Conservation (phyloP, 2,329 filamentous ascomycete species). For the Raffaelea albimanens region DNA sequence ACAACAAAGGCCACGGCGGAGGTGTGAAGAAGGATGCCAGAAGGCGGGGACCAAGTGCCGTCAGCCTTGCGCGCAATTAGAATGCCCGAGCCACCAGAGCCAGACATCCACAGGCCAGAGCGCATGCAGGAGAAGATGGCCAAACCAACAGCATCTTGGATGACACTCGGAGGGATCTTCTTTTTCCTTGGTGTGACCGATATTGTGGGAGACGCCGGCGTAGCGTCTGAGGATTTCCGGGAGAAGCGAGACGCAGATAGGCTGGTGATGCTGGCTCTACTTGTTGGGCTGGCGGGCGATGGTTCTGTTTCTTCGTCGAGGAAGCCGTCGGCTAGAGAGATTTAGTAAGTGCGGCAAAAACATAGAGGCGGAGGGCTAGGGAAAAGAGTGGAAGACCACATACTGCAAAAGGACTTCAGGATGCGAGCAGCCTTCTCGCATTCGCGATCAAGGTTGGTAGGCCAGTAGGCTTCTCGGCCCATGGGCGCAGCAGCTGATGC, state of each 20-base stretch:
- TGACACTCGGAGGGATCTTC: slow-evolving; percentile 79
- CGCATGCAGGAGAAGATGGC: slow-evolving; percentile 96
- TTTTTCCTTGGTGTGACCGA: slow-evolving; percentile 50
- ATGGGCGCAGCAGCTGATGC: slow-evolving; percentile 72
- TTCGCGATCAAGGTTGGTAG: slow-evolving; percentile 64
- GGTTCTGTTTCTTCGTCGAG: slow-evolving; percentile 32
- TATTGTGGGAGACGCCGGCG: slow-evolving; percentile 8
- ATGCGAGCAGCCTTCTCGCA: slow-evolving; percentile 73
- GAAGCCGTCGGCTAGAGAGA: slow-evolving; percentile 42
- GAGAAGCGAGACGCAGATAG: slow-evolving; percentile 9
- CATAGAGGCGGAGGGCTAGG: background rate
- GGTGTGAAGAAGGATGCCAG: slow-evolving; percentile 83
- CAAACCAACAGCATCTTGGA: slow-evolving; percentile 80
- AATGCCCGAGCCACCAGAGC: slow-evolving; percentile 82
- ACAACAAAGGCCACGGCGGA: slow-evolving; percentile 81
- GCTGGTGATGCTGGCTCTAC: slow-evolving; percentile 10
- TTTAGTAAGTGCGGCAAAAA: background rate
- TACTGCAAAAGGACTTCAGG: slow-evolving; percentile 69
- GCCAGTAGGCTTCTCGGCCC: slow-evolving; percentile 65
- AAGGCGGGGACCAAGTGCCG: slow-evolving; percentile 61
- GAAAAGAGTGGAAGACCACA: slow-evolving; percentile 67
- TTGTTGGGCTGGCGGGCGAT: slow-evolving; percentile 17
- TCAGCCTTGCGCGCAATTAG: slow-evolving; percentile 76
- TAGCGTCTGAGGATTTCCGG: slow-evolving; percentile 3
- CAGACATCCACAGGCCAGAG: slow-evolving; percentile 83